Conservation (phyloP, 768 basidiomycete genomes). For the Termitomyces sp. region DNA sequence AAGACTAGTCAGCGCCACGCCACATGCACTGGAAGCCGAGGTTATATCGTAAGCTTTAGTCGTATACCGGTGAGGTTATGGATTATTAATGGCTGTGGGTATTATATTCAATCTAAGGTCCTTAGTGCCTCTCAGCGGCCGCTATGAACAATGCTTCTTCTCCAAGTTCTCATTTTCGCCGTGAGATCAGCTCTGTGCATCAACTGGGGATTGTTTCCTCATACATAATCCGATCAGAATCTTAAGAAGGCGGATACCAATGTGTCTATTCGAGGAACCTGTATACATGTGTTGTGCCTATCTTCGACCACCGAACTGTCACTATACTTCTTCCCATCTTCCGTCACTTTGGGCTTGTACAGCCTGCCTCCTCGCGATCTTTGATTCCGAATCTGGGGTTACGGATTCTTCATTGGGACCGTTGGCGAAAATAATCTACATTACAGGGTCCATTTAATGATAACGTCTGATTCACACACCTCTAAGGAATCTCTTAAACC, state of each 20-base stretch:
- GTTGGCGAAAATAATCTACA: slow-evolving; percentile 19
- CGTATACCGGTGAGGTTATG: neutral
- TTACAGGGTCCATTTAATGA: slow-evolving; percentile 17
- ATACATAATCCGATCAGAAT: slow-evolving; percentile 26
- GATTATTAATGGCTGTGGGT: neutral
- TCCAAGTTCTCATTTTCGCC: slow-evolving; percentile 12
- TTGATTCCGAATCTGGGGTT: slow-evolving; percentile 23
- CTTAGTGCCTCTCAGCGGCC: slow-evolving; percentile 2
- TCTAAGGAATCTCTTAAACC: slow-evolving; percentile 26
- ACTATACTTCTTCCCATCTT: slow-evolving; percentile 12
- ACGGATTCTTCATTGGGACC: slow-evolving; percentile 17
- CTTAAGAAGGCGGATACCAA: slow-evolving; percentile 20
- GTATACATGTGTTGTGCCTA: slow-evolving; percentile 17
- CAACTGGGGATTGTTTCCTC: slow-evolving; percentile 10
- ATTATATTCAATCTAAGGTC: neutral
- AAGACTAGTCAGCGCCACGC: slow-evolving; percentile 7
- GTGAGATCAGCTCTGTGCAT: slow-evolving; percentile 19
- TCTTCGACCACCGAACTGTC: slow-evolving; percentile 16
- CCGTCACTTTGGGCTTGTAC: slow-evolving; percentile 18
- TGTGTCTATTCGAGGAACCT: slow-evolving; percentile 18
- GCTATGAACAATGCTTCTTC: slow-evolving; percentile 3
- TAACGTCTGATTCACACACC: slow-evolving; percentile 24
- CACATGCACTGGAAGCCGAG: slow-evolving; percentile 1
- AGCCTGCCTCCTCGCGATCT: slow-evolving; percentile 26
- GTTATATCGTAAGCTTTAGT: neutral